Evolutionary conservation across 2,329 filamentous ascomycete genomes (phyloP).

Genomic region (Atkinsonella texensis): DNA sequence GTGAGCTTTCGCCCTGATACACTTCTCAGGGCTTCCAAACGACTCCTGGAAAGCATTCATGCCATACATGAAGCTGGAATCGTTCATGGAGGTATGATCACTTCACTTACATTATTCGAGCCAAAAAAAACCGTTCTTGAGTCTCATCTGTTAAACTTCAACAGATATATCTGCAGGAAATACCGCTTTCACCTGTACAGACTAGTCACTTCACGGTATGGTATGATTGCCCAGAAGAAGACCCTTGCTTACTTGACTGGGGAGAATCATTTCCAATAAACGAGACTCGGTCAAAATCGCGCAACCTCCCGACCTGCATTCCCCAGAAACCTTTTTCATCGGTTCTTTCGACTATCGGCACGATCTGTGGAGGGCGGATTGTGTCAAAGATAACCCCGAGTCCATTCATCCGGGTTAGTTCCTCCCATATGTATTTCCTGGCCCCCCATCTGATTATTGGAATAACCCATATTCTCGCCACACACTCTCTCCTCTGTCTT

Average conservation of each 20-base stretch:
- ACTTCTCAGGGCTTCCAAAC: conserved; percentile 3
- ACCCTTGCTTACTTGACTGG: conserved; percentile 7
- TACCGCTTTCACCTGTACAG: conserved; percentile 4
- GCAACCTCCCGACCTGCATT: neutral
- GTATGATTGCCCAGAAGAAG: conserved; percentile 2
- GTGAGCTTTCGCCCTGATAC: conserved; percentile 3
- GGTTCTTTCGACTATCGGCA: conserved; percentile 3
- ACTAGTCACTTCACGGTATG: too few relatives aligned
- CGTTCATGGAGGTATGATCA: conserved; percentile 7
- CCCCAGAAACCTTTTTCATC: conserved; percentile 7
- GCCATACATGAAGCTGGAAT: neutral
- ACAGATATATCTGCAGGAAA: conserved; percentile 7
- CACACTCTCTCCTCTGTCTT: too few relatives aligned
- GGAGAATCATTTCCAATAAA: conserved; percentile 4
- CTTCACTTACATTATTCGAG: too few relatives aligned
- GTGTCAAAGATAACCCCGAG: neutral
- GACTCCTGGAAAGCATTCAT: conserved; percentile 5
- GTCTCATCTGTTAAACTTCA: too few relatives aligned
- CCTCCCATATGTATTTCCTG: too few relatives aligned
- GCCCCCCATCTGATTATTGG: too few relatives aligned
- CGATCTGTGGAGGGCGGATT: conserved; percentile 7
- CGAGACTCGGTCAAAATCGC: neutral
- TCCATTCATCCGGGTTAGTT: neutral
- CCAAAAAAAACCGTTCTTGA: too few relatives aligned
- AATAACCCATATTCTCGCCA: too few relatives aligned